phyloP scores from a whole-genome alignment of 78 protist species.

The Monosiga brevicollis region DNA sequence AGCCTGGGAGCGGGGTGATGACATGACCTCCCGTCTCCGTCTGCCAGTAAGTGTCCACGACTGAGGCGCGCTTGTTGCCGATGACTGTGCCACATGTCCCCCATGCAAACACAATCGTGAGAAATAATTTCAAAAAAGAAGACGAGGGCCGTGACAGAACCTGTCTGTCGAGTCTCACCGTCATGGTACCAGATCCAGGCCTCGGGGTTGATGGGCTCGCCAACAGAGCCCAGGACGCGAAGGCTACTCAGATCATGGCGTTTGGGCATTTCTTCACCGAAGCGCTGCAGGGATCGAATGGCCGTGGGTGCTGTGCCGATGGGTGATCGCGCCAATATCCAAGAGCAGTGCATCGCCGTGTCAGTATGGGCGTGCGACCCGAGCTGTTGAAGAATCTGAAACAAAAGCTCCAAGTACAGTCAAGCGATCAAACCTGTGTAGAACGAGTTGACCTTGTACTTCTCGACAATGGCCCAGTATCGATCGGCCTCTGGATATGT shows the following conservation, averaged over 20 bases:
- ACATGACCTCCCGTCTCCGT: slow-evolving; percentile 93
- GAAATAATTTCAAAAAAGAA: slow-evolving; percentile 37
- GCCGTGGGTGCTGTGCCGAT: slow-evolving; percentile 96
- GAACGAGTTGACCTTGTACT: slow-evolving; percentile 72
- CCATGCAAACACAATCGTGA: slow-evolving; percentile 82
- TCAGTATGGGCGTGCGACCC: background rate
- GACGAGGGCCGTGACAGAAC: slow-evolving; percentile 48
- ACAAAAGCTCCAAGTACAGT: too few species aligned
- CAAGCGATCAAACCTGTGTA: too few species aligned
- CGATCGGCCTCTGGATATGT: slow-evolving; percentile 75
- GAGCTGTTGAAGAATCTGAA: slow-evolving; percentile 21
- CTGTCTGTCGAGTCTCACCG: slow-evolving; percentile 58
- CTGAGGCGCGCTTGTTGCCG: slow-evolving; percentile 44
- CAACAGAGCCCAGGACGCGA: slow-evolving; percentile 32
- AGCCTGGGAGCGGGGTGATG: slow-evolving; percentile 86
- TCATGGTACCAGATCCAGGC: slow-evolving; percentile 81
- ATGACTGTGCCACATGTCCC: slow-evolving; percentile 79
- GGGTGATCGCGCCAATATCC: background rate
- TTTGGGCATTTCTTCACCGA: slow-evolving; percentile 7
- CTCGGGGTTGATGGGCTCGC: slow-evolving; percentile 79
- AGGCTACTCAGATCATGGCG: background rate
- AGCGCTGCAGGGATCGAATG: slow-evolving; percentile 66
- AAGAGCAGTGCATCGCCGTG: background rate
- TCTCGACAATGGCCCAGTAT: slow-evolving; percentile 71
- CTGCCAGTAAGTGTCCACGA: slow-evolving; percentile 97